Evolutionary conservation across 345 rosid species (phyloP).

Genomic region (Melastoma malabathricum): DNA sequence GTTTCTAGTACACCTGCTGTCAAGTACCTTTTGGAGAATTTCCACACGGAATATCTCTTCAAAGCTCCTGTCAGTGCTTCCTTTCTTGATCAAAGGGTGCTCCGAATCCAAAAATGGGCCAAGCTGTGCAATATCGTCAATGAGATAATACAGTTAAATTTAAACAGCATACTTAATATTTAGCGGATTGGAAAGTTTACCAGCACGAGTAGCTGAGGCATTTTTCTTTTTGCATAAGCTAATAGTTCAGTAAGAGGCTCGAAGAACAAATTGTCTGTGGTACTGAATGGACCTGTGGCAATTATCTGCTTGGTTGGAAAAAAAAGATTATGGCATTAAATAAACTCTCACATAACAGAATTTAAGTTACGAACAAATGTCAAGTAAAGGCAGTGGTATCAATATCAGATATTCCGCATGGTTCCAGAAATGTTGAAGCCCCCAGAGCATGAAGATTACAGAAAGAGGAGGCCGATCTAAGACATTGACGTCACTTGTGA

Average conservation of each 20-base stretch:
- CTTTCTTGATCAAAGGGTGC: slow-evolving; percentile 75
- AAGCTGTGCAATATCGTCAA: slow-evolving; percentile 27
- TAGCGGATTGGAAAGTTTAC: slow-evolving; percentile 14
- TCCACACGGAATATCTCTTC: slow-evolving; percentile 53
- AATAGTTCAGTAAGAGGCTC: slow-evolving; percentile 83
- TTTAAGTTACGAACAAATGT: no score
- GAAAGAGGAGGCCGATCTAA: no score
- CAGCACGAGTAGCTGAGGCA: slow-evolving; percentile 68
- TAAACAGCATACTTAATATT: no score
- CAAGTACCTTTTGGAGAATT: slow-evolving; percentile 54
- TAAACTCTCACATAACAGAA: no score
- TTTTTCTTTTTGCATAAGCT: slow-evolving; percentile 70
- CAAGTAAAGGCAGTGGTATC: no score
- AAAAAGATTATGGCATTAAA: background rate
- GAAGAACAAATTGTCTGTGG: slow-evolving; percentile 66
- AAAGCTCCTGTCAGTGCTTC: slow-evolving; percentile 39
- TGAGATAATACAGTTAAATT: no score
- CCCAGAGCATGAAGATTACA: no score
- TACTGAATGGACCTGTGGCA: slow-evolving; percentile 89
- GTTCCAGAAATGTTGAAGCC: no score
- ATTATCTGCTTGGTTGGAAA: slow-evolving; percentile 36
- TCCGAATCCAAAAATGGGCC: slow-evolving; percentile 90
- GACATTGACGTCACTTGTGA: no score
- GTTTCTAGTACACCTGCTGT: no score
- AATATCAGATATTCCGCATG: no score